These are phyloP conservation scores for Discostella stelligeroides DNA, from an alignment of 108 stramenopile genomes.

Conservation along the genomic window DNA sequence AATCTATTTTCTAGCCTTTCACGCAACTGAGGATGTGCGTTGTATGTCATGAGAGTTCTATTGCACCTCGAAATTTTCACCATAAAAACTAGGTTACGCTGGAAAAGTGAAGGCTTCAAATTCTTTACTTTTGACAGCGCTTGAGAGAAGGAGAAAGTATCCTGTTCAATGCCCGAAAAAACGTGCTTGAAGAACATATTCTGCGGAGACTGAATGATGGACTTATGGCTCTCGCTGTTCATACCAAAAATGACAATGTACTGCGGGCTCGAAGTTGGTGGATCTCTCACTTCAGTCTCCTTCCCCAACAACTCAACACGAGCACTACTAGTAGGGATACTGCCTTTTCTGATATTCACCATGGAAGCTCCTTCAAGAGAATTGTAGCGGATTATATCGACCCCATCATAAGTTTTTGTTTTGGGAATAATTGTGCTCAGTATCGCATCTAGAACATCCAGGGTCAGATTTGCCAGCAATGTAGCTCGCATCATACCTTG, in stretches of 20 bases:
- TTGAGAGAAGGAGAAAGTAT: conserved; percentile 38
- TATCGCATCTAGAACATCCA: conserved; percentile 56
- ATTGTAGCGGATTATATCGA: conserved; percentile 29
- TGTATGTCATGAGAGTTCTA: conserved; percentile 34
- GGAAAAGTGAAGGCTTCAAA: conserved; percentile 26
- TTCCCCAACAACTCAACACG: conserved; percentile 9
- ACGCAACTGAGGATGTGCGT: conserved; percentile 31
- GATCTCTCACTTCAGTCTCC: conserved; percentile 49
- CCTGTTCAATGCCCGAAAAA: conserved; percentile 1
- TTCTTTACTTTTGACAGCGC: conserved; percentile 27
- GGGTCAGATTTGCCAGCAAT: conserved; percentile 55
- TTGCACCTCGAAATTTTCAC: conserved; percentile 27
- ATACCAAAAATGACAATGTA: conserved; percentile 63
- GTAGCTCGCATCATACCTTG: conserved; percentile 51
- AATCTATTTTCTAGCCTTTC: conserved; percentile 23
- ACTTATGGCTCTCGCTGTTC: conserved; percentile 22
- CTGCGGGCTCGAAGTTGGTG: conserved; percentile 69
- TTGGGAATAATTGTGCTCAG: conserved; percentile 28
- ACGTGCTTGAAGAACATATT: conserved; percentile 46
- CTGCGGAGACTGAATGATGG: conserved; percentile 16
- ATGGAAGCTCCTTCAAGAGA: conserved; percentile 3
- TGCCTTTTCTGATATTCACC: conserved; percentile 23
- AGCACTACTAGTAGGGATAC: conserved; percentile 10
- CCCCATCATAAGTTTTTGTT: conserved; percentile 24
- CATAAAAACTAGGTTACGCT: conserved; percentile 34